Percentiles rank a stretch among this genome's conserved stretches.
Evolutionary conservation across 2,329 filamentous ascomycete species (phyloP).

Genomic region (Aspergillus fijiensis): DNA sequence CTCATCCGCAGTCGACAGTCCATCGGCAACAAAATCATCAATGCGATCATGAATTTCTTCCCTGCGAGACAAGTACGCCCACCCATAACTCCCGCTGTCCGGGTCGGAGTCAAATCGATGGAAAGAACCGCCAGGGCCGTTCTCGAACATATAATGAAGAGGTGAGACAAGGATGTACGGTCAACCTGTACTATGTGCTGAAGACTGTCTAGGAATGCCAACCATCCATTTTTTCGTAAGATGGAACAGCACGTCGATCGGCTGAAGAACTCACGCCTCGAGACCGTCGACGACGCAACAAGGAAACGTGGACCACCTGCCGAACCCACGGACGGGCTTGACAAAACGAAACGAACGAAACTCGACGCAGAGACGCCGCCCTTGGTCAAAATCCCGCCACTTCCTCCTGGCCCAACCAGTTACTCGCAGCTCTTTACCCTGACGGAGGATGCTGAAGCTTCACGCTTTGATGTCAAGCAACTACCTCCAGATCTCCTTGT

Average conservation of each 20-base stretch:
- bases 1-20: slow-evolving; percentile 78
- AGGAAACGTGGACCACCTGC: slow-evolving; percentile 73
- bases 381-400: slow-evolving; percentile 61
- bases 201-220: slow-evolving; percentile 64
- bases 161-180: slow-evolving; percentile 49
- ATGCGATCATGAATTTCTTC: slow-evolving; percentile 85
- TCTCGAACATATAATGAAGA: slow-evolving; percentile 77
- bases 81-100: slow-evolving; percentile 73
- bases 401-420: slow-evolving; percentile 73
- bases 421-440: slow-evolving; percentile 85
- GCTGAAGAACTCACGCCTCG: slow-evolving; percentile 72
- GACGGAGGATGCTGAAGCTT: slow-evolving; percentile 70
- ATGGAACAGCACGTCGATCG: slow-evolving; percentile 88
- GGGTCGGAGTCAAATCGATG: slow-evolving; percentile 87
- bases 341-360: slow-evolving; percentile 78
- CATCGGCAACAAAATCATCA: slow-evolving; percentile 81
- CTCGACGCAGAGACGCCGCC: slow-evolving; percentile 56
- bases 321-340: slow-evolving; percentile 70
- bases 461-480: slow-evolving; percentile 77
- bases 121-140: slow-evolving; percentile 87
- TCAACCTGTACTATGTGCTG: slow-evolving; percentile 13
- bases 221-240: slow-evolving; percentile 69
- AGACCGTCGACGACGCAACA: slow-evolving; percentile 72
- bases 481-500: slow-evolving; percentile 74
- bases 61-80: slow-evolving; percentile 77